A percentile compares a stretch with the other conserved stretches of the same genome.
phyloP scores from a whole-genome alignment of 257 asterid genomes.

The Nicotiana sylvestris region DNA sequence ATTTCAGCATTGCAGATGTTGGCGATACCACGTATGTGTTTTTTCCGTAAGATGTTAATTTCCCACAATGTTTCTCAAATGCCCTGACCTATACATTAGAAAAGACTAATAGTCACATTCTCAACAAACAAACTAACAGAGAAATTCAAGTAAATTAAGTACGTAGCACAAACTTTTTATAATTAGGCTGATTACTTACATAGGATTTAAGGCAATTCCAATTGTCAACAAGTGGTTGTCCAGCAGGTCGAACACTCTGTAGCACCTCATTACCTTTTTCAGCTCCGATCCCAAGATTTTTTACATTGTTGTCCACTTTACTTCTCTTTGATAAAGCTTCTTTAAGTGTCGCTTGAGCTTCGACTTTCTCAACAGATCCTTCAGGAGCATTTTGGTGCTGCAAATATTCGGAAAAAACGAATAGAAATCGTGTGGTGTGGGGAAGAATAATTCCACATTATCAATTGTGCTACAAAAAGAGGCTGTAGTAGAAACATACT shows the following conservation, averaged over 20 bases:
- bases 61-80: conserved; percentile 76
- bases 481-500: conserved; percentile 27
- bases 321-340: conserved; percentile 69
- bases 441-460: background rate
- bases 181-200: conserved; percentile 34
- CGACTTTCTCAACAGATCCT: conserved; percentile 59
- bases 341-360: conserved; percentile 71
- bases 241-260: conserved; percentile 48
- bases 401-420: background rate
- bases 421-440: background rate
- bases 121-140: too few species aligned
- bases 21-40: conserved; percentile 84
- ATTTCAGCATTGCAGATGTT: conserved; percentile 86
- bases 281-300: conserved; percentile 67
- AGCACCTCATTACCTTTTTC: conserved; percentile 58
- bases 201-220: conserved; percentile 73
- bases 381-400: conserved; percentile 67
- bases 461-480: background rate
- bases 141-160: background rate
- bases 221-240: conserved; percentile 32
- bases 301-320: conserved; percentile 67
- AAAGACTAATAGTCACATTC: too few species aligned
- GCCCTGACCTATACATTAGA: conserved; percentile 43
- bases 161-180: too few species aligned
- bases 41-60: conserved; percentile 79